These are phyloP conservation scores for Bretziella fagacearum DNA, from an alignment of 2,329 filamentous ascomycete genomes.

Conservation along the genomic window DNA sequence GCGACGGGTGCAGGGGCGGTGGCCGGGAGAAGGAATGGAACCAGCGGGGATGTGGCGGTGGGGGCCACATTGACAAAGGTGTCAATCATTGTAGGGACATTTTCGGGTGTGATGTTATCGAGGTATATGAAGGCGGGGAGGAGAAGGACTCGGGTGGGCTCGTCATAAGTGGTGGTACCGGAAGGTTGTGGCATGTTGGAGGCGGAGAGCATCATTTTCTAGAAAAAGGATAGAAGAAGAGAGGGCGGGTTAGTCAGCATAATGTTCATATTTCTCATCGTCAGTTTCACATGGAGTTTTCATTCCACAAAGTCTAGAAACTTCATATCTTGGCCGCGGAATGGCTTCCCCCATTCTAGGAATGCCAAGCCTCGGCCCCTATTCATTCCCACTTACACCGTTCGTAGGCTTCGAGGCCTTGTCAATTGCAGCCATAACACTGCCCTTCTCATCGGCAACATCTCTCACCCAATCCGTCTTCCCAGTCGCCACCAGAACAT, in stretches of 20 bases:
- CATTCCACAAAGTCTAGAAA: too few relatives aligned
- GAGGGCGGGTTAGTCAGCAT: not conserved
- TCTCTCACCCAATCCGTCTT: conserved; percentile 90
- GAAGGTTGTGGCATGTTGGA: conserved; percentile 75
- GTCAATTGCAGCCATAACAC: conserved; percentile 61
- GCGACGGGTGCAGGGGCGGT: conserved; percentile 20
- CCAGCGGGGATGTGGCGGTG: conserved; percentile 53
- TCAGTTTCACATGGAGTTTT: too few relatives aligned
- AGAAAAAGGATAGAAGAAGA: not conserved
- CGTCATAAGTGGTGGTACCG: conserved; percentile 42
- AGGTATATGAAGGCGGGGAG: conserved; percentile 72
- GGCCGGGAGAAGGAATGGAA: conserved; percentile 24
- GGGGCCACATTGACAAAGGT: conserved; percentile 53
- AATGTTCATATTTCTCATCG: too few relatives aligned
- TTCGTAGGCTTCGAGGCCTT: conserved; percentile 42
- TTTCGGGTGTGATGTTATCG: conserved; percentile 63
- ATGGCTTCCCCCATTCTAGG: not conserved
- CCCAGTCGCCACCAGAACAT: conserved; percentile 83
- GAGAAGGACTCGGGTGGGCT: conserved; percentile 64
- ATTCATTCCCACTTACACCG: conserved; percentile 36
- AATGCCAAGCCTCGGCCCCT: not conserved
- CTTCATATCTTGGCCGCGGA: not conserved
- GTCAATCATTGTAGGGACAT: conserved; percentile 54
- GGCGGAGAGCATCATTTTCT: conserved; percentile 81
- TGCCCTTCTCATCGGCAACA: conserved; percentile 73